Base-by-base conservation (phyloP, 2,329 filamentous ascomycete genomes). In the Endocalyx cinctus region DNA sequence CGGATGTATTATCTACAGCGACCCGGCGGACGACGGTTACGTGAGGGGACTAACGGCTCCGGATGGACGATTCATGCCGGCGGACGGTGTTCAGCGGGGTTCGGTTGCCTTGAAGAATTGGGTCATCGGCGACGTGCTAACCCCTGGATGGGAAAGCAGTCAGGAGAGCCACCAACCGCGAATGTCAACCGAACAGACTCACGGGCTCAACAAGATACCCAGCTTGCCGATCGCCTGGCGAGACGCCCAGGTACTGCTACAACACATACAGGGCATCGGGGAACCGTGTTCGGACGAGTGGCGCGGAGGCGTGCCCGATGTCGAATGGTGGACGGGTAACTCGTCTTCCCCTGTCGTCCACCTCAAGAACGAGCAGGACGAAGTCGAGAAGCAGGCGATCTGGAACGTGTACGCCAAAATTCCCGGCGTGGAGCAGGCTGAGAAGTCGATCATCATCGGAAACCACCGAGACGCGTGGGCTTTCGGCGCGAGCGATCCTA, bases 381-480 rank as follows among this genome's bases (percentile, higher is more conserved):
- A 94, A 55, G 74, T 79, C 10, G 75, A 84, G 37, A 72, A 84
- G 54, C 87, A 95, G 58, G 78, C 82, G 5, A 92, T 98, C 41
- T 95, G 87, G 75, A 98, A 98, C 52, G 79, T 97, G 1, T 79
- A 95, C 50, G 89, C 86, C 19, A 76, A 80, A 34, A 89, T 98
- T 32, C 65, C 72, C 10, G 92, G 92, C n/a, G 70, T 87, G 37
- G 92, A 97, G 60, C 82, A 92, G 54, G 70, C 72, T 2, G 77
- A 84, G 39, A 90, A 94, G 61, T 84, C 82, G 36, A 80, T 97
- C 52, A 82, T 96, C 36, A 74, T 98, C 35, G 92, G 92, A 32
- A 96, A 89, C 59, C 90, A 95, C 55, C 87, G 92, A 14, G 92
- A 98, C 59, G 79, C 87, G 0, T 95, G 87, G 86, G 84, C 85